Evolutionary conservation across 2,329 filamentous ascomycete species (phyloP).

Genomic region (Fusarium tupiense): DNA sequence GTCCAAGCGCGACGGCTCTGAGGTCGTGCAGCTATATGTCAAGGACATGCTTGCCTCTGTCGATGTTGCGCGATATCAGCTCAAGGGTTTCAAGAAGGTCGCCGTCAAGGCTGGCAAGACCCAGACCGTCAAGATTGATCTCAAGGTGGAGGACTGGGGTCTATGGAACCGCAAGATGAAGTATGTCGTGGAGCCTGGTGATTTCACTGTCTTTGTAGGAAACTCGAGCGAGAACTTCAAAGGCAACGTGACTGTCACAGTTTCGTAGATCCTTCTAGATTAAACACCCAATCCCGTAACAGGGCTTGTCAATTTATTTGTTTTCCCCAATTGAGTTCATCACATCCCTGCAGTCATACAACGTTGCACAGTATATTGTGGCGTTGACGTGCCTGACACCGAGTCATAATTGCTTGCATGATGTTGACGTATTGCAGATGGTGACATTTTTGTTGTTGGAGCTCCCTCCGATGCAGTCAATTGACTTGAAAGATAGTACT

Average conservation of each 20-base stretch:
- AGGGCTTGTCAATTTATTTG: not conserved
- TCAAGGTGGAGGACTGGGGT: constrained; percentile 66
- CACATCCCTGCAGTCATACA: not conserved
- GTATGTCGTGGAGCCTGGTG: constrained; percentile 78
- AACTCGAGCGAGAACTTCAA: constrained; percentile 66
- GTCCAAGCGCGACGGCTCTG: constrained; percentile 65
- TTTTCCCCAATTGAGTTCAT: not conserved
- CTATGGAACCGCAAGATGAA: constrained; percentile 71
- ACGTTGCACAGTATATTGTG: not conserved
- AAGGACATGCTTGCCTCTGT: constrained; percentile 70
- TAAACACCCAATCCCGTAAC: not conserved
- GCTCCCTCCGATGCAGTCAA: not conserved
- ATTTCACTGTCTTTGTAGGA: constrained; percentile 72
- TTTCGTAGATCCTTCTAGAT: constrained; percentile 42
- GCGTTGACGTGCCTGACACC: not conserved
- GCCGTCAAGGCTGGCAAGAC: constrained; percentile 68
- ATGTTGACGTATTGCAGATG: not conserved
- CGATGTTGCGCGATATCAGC: constrained; percentile 70
- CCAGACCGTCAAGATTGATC: constrained; percentile 59
- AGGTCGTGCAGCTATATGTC: constrained; percentile 76
- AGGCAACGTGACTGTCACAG: constrained; percentile 65
- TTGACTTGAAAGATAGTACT: too few species aligned
- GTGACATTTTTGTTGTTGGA: not conserved
- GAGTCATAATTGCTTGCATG: not conserved
- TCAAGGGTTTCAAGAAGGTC: constrained; percentile 76